These are phyloP conservation scores for Wickerhamomyces hampshirensis DNA, from an alignment of 805 yeast genomes.

Conservation along the genomic window DNA sequence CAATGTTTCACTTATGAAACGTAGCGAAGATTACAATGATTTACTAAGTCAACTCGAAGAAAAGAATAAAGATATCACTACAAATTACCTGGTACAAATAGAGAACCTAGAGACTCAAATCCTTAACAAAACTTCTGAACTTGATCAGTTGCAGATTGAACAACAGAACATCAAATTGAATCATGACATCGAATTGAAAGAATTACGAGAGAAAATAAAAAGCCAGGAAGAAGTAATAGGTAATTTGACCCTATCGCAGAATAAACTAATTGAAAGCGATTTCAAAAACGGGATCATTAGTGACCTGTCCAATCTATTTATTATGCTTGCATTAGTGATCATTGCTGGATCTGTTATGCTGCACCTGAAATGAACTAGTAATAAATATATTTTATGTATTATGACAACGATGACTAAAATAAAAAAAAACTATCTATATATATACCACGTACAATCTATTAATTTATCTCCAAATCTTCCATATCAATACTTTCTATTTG, in stretches of 20 bases:
- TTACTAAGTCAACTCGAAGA: neutral
- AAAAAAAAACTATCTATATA: neutral
- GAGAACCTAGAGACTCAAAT: neutral
- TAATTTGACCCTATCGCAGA: neutral
- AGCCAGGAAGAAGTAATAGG: neutral
- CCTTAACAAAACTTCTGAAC: no score
- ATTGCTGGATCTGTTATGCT: neutral
- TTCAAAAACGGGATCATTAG: neutral
- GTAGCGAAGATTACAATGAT: neutral
- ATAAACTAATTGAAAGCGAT: neutral
- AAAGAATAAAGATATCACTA: neutral
- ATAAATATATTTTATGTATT: no score
- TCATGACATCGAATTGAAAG: neutral
- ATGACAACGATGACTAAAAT: neutral
- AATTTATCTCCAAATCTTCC: constrained; percentile 26
- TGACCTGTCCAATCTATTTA: neutral
- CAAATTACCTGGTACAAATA: neutral
- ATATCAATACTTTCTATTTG: constrained; percentile 33
- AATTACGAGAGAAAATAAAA: constrained; percentile 1
- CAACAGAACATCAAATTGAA: neutral
- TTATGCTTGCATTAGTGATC: neutral
- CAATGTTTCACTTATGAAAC: neutral
- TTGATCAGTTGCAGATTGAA: neutral
- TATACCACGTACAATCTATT: neutral
- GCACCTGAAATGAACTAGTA: neutral